Evolutionary conservation across 1,139 yeast genomes (phyloP).

Genomic region (Blastobotrys ciferrii): DNA sequence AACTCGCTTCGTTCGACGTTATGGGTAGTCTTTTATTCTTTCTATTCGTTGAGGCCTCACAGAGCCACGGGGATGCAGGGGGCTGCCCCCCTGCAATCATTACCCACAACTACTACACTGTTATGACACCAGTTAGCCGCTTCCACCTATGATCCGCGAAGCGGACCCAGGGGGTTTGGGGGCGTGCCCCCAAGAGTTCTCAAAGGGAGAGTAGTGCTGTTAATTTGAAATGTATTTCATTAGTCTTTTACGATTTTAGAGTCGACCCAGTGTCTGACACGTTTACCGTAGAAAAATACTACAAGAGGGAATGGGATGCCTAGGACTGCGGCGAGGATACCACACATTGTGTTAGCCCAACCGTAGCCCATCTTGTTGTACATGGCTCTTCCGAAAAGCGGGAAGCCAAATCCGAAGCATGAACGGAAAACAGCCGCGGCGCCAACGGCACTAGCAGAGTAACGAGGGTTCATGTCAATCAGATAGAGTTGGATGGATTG

Average conservation of each 20-base stretch:
- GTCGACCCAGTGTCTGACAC: conserved; percentile 56
- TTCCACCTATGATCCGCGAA: no score
- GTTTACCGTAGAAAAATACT: conserved; percentile 55
- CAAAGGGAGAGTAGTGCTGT: no score
- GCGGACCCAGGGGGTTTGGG: no score
- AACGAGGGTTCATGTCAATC: conserved; percentile 64
- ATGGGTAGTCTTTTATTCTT: no score
- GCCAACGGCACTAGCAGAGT: conserved; percentile 56
- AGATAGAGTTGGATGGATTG: conserved; percentile 59
- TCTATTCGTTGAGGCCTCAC: no score
- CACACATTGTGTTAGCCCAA: conserved; percentile 66
- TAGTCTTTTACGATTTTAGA: not conserved
- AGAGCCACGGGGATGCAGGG: no score
- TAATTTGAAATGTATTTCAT: no score
- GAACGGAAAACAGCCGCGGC: conserved; percentile 64
- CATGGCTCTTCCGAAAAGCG: conserved; percentile 37
- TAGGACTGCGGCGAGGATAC: conserved; percentile 50
- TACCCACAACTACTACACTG: no score
- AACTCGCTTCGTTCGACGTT: no score
- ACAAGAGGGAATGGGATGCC: conserved; percentile 66
- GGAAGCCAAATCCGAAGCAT: conserved; percentile 53
- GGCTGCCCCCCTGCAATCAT: no score
- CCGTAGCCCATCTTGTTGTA: conserved; percentile 49
- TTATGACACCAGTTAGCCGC: no score
- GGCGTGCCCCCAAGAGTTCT: no score